Evolutionary conservation across 805 yeast genomes (phyloP).

Genomic region (Metschnikowia cerradonensis): DNA sequence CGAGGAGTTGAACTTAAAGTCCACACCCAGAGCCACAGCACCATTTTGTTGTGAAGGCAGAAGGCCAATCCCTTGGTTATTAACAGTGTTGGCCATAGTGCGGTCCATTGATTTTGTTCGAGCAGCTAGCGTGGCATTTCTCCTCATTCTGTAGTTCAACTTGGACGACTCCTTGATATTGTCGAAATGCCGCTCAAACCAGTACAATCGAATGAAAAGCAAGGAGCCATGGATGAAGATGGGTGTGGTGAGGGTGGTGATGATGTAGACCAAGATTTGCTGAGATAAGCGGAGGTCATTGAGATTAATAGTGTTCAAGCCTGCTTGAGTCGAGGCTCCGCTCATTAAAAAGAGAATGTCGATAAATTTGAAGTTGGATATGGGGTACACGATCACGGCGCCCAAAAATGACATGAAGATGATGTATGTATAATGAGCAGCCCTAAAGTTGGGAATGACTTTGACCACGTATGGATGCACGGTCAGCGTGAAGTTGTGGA

Average conservation of each 20-base stretch:
- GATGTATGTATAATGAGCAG: slow-evolving; percentile 74
- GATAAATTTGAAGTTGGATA: slow-evolving; percentile 59
- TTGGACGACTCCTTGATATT: slow-evolving; percentile 77
- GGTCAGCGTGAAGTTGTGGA: slow-evolving; percentile 32
- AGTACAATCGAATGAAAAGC: slow-evolving; percentile 73
- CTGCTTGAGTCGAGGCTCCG: slow-evolving; percentile 88
- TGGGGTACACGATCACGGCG: slow-evolving; percentile 76
- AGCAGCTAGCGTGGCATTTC: slow-evolving; percentile 69
- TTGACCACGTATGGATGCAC: slow-evolving; percentile 40
- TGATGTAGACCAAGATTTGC: slow-evolving; percentile 65
- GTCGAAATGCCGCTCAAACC: slow-evolving; percentile 87
- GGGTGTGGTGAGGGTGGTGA: slow-evolving; percentile 73
- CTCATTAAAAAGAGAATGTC: slow-evolving; percentile 75
- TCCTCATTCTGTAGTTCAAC: slow-evolving; percentile 72
- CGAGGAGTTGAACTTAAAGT: neutral
- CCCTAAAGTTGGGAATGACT: slow-evolving; percentile 51
- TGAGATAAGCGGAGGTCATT: slow-evolving; percentile 69
- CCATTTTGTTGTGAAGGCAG: neutral
- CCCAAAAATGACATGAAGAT: slow-evolving; percentile 54
- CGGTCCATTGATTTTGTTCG: slow-evolving; percentile 33
- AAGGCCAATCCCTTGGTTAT: slow-evolving; percentile 28
- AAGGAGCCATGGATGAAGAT: slow-evolving; percentile 80
- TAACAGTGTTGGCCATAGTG: slow-evolving; percentile 28
- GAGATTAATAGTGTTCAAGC: slow-evolving; percentile 74
- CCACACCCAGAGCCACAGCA: neutral